Evolutionary conservation across 768 basidiomycete species (phyloP), one percentile per base, ranked within the genome.

Genomic region (Pisolithus microcarpus): DNA sequence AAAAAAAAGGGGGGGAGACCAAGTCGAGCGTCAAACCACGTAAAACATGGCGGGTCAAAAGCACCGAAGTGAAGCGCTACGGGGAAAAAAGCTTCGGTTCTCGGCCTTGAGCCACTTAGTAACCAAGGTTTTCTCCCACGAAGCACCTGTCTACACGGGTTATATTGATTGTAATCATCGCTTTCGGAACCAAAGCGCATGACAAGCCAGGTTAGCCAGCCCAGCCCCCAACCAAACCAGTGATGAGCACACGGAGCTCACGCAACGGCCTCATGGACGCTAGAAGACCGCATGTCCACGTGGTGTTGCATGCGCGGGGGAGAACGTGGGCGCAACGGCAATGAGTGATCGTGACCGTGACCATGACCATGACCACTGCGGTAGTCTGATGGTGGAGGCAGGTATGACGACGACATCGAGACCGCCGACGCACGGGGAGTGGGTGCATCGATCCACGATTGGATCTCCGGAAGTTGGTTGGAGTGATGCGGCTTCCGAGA

Each of bases 381-480:
- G 45, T 46, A 31, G 30, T 46, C 45, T 10, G 45, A 31, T 10
- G 64, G 59, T 23, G 65, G 59, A 1, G 68, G 58, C 1, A 57
- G 57, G 44, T 63, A 65, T 30, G 43, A 54, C 19, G 58, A 62
- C n/a, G 60, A 53, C 47, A 60, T 66, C 24, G 52, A 45, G 1
- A 31, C 28, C 9, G 34, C 18, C 2, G 45, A 63, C 11, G 60
- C 54, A 49, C 61, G 67, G 18, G 31, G 31, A 16, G 67, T 56
- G 38, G 66, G 59, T 13, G 65, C 57, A 63, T 69, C 70, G 56
- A 75, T 73, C 72, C 77, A 76, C 34, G 74, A 65, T 58, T 75
- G 74, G 43, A 79, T 69, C 53, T 72, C 75, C 23, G 77, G 75
- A 30, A 79, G 56, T 48, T 69, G 70, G 55, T 69, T 71, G 4